phyloP scores from a whole-genome alignment of 208 protist genomes.

The Naegleria gruberi region DNA sequence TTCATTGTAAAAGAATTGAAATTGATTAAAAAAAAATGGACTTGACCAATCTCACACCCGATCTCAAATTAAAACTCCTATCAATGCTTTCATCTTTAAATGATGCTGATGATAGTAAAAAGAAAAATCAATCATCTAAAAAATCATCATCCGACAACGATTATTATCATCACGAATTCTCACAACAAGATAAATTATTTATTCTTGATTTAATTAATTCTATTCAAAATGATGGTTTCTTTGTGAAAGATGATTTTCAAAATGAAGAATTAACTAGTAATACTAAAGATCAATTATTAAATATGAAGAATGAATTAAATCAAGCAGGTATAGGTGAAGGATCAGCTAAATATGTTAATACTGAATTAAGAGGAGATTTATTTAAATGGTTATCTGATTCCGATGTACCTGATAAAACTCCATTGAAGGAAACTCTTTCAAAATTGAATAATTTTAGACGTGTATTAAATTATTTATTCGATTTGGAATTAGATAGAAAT shows the following conservation, averaged over 20 bases:
- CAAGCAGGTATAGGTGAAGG: background rate
- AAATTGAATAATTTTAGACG: background rate
- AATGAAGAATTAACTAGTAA: background rate
- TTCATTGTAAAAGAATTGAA: too few species aligned
- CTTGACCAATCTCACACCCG: background rate
- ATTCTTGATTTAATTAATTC: background rate
- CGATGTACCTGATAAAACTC: background rate
- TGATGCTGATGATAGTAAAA: too few species aligned
- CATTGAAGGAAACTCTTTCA: background rate
- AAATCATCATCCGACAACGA: background rate
- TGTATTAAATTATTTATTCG: background rate
- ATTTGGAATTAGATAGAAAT: background rate
- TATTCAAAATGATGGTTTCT: background rate
- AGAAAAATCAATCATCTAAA: background rate
- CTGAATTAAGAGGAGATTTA: background rate
- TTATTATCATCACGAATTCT: background rate
- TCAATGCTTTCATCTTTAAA: background rate
- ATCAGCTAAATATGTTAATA: background rate
- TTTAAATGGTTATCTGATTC: background rate
- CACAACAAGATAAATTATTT: background rate
- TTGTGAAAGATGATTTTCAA: background rate
- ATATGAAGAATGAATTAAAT: background rate
- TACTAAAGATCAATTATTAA: background rate
- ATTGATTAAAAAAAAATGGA: constrained; percentile 12
- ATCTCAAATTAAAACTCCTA: background rate